Evolutionary conservation across 768 basidiomycete genomes (phyloP), one percentile per base, ranked within the genome.

Genomic region (Hysterangium stoloniferum): DNA sequence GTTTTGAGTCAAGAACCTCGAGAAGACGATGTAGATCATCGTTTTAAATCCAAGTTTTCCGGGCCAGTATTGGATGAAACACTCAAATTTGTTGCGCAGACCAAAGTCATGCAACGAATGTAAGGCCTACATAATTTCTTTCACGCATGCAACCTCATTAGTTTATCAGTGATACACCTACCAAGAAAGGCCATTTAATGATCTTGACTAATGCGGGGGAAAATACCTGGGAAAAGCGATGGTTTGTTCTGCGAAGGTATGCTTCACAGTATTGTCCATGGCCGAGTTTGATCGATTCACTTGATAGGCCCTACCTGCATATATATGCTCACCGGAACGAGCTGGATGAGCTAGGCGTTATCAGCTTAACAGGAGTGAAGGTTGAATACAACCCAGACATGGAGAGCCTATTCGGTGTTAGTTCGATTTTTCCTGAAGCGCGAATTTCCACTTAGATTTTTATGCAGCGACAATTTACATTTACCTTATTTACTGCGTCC

Each of bases 401-500:
- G 65, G 92, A 93, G 65, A 68, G 68, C n/a, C 72, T 96, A 28
- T 76, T 93, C 28, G 90, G 86, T 59, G 93, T 92, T 64, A 66
- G 88, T 73, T 44, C 43, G 20, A 9, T 25, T 33, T 22, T 33
- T 45, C 20, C 12, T 45, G 12, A 5, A 15, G 3, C 15, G 17
- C 46, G 17, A 27, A 11, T 17, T 38, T 19, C 6, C 31, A 45
- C 8, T 9, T 9, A 17, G 28, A 31, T 53, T n/a, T n/a, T 52
- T 33, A 50, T 42, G 38, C 62, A 93, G 92, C 88, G 84, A 75
- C 80, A 75, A 29, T 84, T 82, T 65, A 85, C 84, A 12, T 94
- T 96, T 66, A 92, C 89, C 11, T 75, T 96, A 28, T 95, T 94
- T 67, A 93, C 93, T 1, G 75, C 88, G 11, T 87, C 88, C 6